These are phyloP conservation scores for Phellinidium pouzarii DNA, from an alignment of 1,284 basidiomycete genomes.

Conservation along the genomic window DNA sequence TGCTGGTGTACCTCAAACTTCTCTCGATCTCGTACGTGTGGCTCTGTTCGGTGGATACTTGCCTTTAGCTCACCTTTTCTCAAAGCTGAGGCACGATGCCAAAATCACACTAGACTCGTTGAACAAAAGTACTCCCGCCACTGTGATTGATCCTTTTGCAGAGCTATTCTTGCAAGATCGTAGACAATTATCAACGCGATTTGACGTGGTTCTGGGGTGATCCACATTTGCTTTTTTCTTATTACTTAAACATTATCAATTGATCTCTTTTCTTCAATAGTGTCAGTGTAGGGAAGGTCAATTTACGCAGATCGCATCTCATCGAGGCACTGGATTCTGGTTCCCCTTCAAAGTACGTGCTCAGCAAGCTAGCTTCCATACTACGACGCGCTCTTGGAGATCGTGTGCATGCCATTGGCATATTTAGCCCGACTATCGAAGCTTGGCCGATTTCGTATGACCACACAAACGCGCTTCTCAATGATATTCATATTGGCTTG, in stretches of 20 bases:
- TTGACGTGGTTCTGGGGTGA: constrained; percentile 61
- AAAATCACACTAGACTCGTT: constrained; percentile 60
- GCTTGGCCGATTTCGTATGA: constrained; percentile 43
- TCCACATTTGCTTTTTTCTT: constrained; percentile 21
- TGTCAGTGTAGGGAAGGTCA: constrained; percentile 52
- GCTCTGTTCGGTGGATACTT: background rate
- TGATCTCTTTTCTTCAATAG: constrained; percentile 30
- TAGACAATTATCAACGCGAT: constrained; percentile 50
- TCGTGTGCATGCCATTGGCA: constrained; percentile 53
- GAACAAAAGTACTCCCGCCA: constrained; percentile 37
- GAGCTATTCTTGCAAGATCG: constrained; percentile 70
- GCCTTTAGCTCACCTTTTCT: background rate
- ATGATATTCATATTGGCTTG: constrained; percentile 63
- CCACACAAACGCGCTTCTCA: constrained; percentile 36
- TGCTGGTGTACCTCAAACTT: constrained; percentile 65
- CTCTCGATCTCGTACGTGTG: constrained; percentile 57
- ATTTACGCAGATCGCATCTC: constrained; percentile 37
- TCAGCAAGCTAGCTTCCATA: constrained; percentile 46
- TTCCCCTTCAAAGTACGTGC: constrained; percentile 47
- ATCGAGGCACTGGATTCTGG: constrained; percentile 54
- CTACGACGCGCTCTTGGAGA: constrained; percentile 67
- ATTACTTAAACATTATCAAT: background rate
- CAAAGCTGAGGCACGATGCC: constrained; percentile 73
- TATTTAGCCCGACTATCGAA: constrained; percentile 45
- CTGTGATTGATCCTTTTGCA: constrained; percentile 57